A percentile compares a stretch with the other conserved stretches of the same genome.
Evolutionary conservation across 2,329 filamentous ascomycete genomes (phyloP).

Genomic region (Diaporthe citriasiana): DNA sequence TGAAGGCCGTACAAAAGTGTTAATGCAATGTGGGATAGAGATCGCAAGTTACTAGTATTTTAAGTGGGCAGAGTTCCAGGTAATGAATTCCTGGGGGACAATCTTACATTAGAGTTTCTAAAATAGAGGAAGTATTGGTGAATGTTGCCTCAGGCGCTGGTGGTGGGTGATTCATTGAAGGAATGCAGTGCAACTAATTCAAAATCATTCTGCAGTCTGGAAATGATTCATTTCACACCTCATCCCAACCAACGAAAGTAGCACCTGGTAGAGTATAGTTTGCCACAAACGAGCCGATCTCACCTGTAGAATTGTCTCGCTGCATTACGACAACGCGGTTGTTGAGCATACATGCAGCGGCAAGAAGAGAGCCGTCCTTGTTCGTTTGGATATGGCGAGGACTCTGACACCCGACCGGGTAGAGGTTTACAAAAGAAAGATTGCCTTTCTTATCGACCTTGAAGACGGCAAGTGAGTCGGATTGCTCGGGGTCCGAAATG

Average conservation of each 20-base stretch:
- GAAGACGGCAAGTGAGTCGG: constrained; percentile 15
- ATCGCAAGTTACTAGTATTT: too few relatives aligned
- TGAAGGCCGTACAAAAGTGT: too few relatives aligned
- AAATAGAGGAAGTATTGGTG: too few relatives aligned
- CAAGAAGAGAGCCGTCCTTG: background rate
- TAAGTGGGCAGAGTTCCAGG: too few relatives aligned
- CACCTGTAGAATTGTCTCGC: background rate
- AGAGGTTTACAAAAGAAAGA: constrained; percentile 6
- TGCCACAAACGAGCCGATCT: background rate
- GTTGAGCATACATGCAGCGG: constrained; percentile 2
- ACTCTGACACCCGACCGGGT: background rate
- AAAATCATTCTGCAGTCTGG: too few relatives aligned
- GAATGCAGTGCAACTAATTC: too few relatives aligned
- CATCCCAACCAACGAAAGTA: background rate
- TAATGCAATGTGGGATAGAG: too few relatives aligned
- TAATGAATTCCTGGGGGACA: too few relatives aligned
- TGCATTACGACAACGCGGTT: background rate
- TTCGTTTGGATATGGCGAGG: background rate
- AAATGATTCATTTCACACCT: background rate
- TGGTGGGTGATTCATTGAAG: too few relatives aligned
- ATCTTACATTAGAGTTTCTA: too few relatives aligned
- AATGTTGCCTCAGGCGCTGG: too few relatives aligned
- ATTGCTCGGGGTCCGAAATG: background rate
- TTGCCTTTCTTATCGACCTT: background rate
- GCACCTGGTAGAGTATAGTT: background rate